Percentiles rank a stretch among this genome's conserved stretches.
These are phyloP conservation scores for Ogataea nitratoaversa DNA, from an alignment of 805 yeast genomes.

Conservation along the genomic window DNA sequence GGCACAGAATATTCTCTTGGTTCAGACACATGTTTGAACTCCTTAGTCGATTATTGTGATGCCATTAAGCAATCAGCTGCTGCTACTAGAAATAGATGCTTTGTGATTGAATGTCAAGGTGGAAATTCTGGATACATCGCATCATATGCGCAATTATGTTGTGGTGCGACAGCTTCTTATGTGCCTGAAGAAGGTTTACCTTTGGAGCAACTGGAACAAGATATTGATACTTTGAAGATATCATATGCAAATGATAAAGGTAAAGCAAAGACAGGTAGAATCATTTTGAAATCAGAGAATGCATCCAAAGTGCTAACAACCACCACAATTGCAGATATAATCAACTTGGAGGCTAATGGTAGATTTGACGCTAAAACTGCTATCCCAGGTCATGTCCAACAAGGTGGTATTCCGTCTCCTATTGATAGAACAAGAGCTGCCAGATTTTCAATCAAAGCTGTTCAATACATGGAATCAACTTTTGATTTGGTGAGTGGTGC, in stretches of 20 bases:
- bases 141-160: constrained; percentile 59
- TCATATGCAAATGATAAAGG: constrained; percentile 62
- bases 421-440: constrained; percentile 75
- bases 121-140: constrained; percentile 82
- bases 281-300: constrained; percentile 62
- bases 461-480: constrained; percentile 58
- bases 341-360: constrained; percentile 57
- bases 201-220: constrained; percentile 58
- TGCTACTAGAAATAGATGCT: constrained; percentile 72
- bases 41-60: constrained; percentile 69
- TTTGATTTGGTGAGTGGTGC: constrained; percentile 15
- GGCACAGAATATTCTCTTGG: constrained; percentile 79
- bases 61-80: constrained; percentile 77
- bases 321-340: constrained; percentile 65
- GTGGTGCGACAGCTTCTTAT: constrained; percentile 72
- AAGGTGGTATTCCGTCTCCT: constrained; percentile 74
- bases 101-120: constrained; percentile 82
- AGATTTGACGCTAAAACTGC: constrained; percentile 77
- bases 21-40: constrained; percentile 69
- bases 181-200: constrained; percentile 70
- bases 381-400: constrained; percentile 84
- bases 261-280: constrained; percentile 62
- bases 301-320: constrained; percentile 67
- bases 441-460: constrained; percentile 65
- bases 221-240: constrained; percentile 55